Conservation (phyloP, 441 rosid genomes). For the California macrophylla region DNA sequence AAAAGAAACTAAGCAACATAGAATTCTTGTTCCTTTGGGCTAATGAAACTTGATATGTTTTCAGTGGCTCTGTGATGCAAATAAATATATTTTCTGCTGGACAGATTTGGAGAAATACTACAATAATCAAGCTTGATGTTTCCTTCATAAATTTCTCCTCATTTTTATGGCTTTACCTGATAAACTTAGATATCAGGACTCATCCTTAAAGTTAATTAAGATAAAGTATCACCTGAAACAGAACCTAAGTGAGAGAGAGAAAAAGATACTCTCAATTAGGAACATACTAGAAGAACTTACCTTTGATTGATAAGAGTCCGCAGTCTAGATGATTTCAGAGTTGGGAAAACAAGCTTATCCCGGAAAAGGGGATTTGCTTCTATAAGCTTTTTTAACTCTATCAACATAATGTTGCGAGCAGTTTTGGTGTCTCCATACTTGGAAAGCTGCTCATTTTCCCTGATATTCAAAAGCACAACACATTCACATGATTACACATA, state of each 20-base stretch:
- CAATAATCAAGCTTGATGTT: not conserved
- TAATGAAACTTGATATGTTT: not conserved
- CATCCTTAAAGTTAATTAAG: not conserved
- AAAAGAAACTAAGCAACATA: not conserved
- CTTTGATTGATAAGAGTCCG: slow-evolving; percentile 75
- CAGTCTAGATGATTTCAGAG: slow-evolving; percentile 61
- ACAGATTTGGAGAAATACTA: not conserved
- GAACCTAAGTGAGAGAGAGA: not conserved
- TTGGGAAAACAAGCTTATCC: slow-evolving; percentile 73
- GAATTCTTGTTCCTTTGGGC: not conserved
- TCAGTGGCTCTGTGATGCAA: not conserved
- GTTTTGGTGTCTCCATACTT: slow-evolving; percentile 70
- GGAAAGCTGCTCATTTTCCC: slow-evolving; percentile 71
- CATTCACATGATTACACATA: not conserved
- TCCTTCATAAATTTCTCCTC: not conserved
- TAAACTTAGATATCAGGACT: not conserved
- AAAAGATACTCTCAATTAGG: not conserved
- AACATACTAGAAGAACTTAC: slow-evolving; percentile 22
- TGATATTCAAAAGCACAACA: slow-evolving; percentile 23
- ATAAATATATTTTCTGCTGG: not conserved
- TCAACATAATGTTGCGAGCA: slow-evolving; percentile 71
- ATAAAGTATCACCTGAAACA: not conserved
- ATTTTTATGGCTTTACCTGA: not conserved
- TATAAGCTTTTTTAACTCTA: slow-evolving; percentile 62
- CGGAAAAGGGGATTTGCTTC: slow-evolving; percentile 85